phyloP scores from a whole-genome alignment of 73 alveolate genomes.

The Tetrahymena thermophila region DNA sequence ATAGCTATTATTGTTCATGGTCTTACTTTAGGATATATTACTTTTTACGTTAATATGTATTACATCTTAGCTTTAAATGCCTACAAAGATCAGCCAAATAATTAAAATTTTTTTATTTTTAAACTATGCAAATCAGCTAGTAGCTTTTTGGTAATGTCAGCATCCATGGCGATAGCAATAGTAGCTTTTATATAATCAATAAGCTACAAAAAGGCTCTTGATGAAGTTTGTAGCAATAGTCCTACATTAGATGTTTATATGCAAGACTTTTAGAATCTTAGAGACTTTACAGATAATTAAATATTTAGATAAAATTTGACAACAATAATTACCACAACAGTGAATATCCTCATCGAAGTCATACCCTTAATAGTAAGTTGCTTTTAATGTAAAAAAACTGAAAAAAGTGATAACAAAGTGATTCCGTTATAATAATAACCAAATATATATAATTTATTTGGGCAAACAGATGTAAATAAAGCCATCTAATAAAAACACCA shows the following conservation, averaged over 20 bases:
- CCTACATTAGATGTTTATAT: neutral
- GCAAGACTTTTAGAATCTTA: neutral
- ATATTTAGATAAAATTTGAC: neutral
- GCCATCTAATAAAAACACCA: too few species aligned
- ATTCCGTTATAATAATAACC: too few species aligned
- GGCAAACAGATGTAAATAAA: too few species aligned
- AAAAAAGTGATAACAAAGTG: too few species aligned
- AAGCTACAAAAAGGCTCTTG: neutral
- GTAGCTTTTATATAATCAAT: neutral
- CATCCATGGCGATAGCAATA: neutral
- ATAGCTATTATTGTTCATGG: neutral
- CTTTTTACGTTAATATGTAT: neutral
- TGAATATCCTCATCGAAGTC: too few species aligned
- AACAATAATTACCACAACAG: neutral
- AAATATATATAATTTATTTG: too few species aligned
- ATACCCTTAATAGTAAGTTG: too few species aligned
- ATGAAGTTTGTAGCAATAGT: neutral
- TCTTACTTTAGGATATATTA: neutral
- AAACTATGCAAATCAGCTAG: neutral
- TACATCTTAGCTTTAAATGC: neutral
- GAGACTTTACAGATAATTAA: neutral
- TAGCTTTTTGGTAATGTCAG: neutral
- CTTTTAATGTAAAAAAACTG: too few species aligned
- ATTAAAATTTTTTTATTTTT: neutral
- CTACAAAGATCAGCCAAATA: neutral